Conservation (phyloP, 2,329 filamentous ascomycete genomes). For the Penicillium sp. region DNA sequence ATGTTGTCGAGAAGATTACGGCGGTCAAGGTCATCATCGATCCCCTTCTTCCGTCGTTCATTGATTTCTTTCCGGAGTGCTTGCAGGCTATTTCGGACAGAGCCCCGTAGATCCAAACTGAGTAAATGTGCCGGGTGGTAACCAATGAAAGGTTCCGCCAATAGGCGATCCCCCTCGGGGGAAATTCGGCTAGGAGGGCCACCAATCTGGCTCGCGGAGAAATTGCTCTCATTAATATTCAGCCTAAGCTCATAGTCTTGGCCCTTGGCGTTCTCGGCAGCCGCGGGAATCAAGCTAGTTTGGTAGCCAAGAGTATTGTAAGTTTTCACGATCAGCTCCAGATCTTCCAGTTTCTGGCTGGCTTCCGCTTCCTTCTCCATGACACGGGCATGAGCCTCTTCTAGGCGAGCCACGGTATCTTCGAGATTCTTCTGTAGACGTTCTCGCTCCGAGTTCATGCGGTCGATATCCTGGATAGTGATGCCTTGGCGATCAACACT, state of each 20-base stretch:
- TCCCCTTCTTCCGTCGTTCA: conserved; percentile 75
- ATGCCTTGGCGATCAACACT: conserved; percentile 91
- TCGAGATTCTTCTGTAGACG: conserved; percentile 87
- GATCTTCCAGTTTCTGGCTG: conserved; percentile 78
- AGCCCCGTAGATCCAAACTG: conserved; percentile 81
- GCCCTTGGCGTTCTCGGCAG: conserved; percentile 81
- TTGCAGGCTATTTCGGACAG: conserved; percentile 75
- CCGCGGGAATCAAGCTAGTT: conserved; percentile 81
- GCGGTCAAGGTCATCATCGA: conserved; percentile 91
- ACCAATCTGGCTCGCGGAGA: conserved; percentile 61
- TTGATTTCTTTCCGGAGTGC: conserved; percentile 83
- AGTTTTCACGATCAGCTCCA: conserved; percentile 83
- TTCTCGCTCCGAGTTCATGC: conserved; percentile 94
- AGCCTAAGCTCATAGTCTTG: conserved; percentile 81
- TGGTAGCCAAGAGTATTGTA: conserved; percentile 96
- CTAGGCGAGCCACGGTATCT: conserved; percentile 68
- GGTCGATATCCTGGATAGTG: conserved; percentile 97
- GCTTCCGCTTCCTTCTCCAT: conserved; percentile 87
- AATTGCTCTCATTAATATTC: conserved; percentile 77
- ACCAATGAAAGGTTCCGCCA: conserved; percentile 77
- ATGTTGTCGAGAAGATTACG: conserved; percentile 91
- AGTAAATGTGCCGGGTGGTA: conserved; percentile 88
- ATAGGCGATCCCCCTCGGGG: conserved; percentile 67
- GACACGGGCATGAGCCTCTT: conserved; percentile 80
- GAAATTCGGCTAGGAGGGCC: conserved; percentile 49